Evolutionary conservation across 306 rosid genomes (phyloP).

Genomic region (Lathyrus aphaca): DNA sequence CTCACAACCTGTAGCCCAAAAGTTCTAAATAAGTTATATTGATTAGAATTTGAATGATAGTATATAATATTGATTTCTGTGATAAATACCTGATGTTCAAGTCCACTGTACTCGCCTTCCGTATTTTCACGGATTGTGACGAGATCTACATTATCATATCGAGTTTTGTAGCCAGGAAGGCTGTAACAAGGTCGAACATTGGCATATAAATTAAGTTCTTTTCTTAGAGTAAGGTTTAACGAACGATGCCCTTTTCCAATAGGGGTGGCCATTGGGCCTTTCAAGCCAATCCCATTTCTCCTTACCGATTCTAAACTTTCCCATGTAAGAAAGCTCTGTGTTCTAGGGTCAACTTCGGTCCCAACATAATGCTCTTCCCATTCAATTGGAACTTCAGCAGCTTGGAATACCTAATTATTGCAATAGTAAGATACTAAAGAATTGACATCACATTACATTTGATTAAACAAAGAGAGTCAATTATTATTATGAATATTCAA

Average conservation of each 20-base stretch:
- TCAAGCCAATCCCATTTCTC: constrained; percentile 80
- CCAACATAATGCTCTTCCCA: constrained; percentile 98
- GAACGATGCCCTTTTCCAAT: constrained; percentile 98
- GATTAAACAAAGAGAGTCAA: constrained; percentile 24
- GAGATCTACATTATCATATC: constrained; percentile 87
- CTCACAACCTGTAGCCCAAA: constrained; percentile 80
- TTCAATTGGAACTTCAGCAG: constrained; percentile 88
- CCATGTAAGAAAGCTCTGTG: constrained; percentile 97
- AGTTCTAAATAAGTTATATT: constrained; percentile 32
- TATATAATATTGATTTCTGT: constrained; percentile 4
- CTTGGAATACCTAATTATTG: constrained; percentile 61
- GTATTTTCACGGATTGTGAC: constrained; percentile 98
- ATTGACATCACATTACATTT: constrained; percentile 20
- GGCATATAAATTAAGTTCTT: constrained; percentile 94
- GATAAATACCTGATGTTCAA: constrained; percentile 90
- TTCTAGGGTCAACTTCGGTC: constrained; percentile 76
- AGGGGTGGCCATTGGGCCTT: constrained; percentile 99
- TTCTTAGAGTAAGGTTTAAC: constrained; percentile 92
- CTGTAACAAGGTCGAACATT: constrained; percentile 97
- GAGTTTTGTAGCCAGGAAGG: constrained; percentile 94
- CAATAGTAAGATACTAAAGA: constrained; percentile 17
- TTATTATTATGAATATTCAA: constrained; percentile 10
- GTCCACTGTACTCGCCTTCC: constrained; percentile 97
- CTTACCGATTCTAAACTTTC: constrained; percentile 95
- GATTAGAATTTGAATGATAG: constrained; percentile 22